Percentiles rank a stretch among this genome's conserved stretches.
Evolutionary conservation across 768 basidiomycete species (phyloP).

Genomic region (Lactarius hatsudake): DNA sequence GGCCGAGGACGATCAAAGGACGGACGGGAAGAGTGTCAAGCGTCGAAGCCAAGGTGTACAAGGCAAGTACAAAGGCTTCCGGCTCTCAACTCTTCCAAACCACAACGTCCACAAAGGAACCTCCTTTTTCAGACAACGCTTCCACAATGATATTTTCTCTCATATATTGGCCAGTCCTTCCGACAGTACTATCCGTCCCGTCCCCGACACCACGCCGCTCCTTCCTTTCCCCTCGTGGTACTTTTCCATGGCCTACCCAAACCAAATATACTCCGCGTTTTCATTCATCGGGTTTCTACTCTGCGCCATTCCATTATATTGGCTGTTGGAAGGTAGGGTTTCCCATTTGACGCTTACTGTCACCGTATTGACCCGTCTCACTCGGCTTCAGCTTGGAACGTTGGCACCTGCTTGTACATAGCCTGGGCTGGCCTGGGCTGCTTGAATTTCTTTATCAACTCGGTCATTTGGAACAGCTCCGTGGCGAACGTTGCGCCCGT

Average conservation of each 20-base stretch:
- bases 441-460: conserved; percentile 62
- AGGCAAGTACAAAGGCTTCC: not conserved
- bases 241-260: conserved; percentile 16
- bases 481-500: conserved; percentile 45
- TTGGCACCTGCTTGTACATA: conserved; percentile 71
- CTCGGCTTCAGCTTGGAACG: conserved; percentile 50
- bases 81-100: not conserved
- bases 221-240: not conserved
- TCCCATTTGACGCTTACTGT: too few species aligned
- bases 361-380: not conserved
- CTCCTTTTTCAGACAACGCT: conserved; percentile 7
- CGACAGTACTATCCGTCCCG: not conserved
- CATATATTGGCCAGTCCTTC: conserved; percentile 2
- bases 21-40: not conserved
- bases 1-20: not conserved
- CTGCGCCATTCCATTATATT: conserved; percentile 50
- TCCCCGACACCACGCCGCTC: not conserved
- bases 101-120: conserved; percentile 8
- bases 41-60: not conserved
- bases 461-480: conserved; percentile 64
- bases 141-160: conserved; percentile 1
- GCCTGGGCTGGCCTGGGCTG: conserved; percentile 58
- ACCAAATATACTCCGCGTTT: conserved; percentile 34
- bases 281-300: conserved; percentile 49
- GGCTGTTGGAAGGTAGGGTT: conserved; percentile 48